Base-by-base conservation (phyloP, 2,329 filamentous ascomycete genomes). In the Arachnomyces sp. region DNA sequence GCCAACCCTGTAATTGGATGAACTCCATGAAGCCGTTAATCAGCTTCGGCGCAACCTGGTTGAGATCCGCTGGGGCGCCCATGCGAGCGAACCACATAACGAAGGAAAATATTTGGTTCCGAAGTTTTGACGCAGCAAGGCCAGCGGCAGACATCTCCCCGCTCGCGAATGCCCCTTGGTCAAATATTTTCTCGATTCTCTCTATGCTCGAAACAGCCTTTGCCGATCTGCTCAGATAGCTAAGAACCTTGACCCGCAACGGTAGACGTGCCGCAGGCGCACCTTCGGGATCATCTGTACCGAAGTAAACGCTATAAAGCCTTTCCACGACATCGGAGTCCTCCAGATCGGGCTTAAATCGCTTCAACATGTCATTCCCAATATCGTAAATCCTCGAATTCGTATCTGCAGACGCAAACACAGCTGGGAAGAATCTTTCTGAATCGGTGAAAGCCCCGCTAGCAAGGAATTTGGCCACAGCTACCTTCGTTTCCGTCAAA, bases 351-450 rank as follows among this genome's bases (percentile, higher is more conserved):
- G 76, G 68, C 18, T 70, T 74, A 20, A 77, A 83, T 48, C 89
- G 74, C 63, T 95, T 98, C 48, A 96, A 64, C 36, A 93, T 77
- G 52, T 94, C 88, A 42, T 95, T 87, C 0, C 85, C 90, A n/a
- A 86, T 68, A n/a, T 83, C 79, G 8, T 84, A 80, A 29, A 95
- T 80, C 7, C 82, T 77, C 28, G 81, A 86, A 34, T 95, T 92
- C 1, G 80, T 68, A 61, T 89, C 89, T 0, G 87, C 81, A 17
- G 87, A 82, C 4, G 89, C 88, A 57, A 84, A 88, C 1, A 96
- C 64, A 1, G 87, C 83, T 0, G 90, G 83, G 9, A 95, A 61
- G 51, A 95, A 87, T 25, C 88, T 80, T 55, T 96, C 85, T 1
- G 78, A 65, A 45, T 95, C 87, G 0, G 70, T 80, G 60, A 98